These are phyloP conservation scores for Monilinia fructicola DNA, from an alignment of 2,329 filamentous ascomycete genomes.

Conservation along the genomic window DNA sequence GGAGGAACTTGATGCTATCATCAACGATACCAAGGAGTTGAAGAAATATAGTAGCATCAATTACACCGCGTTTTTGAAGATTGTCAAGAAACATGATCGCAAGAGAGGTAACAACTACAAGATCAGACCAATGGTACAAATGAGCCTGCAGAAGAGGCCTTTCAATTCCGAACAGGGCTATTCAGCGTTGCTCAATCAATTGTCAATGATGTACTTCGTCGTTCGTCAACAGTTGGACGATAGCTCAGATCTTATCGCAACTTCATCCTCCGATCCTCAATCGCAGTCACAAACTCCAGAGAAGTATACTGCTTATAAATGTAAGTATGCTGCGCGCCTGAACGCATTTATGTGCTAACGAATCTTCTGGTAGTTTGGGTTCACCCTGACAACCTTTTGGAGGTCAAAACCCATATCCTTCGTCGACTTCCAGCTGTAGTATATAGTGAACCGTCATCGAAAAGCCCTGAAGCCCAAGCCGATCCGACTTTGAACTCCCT, in stretches of 20 bases:
- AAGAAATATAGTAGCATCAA: conserved; percentile 96
- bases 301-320: conserved; percentile 83
- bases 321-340: conserved; percentile 48
- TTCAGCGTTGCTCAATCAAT: conserved; percentile 81
- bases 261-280: conserved; percentile 42
- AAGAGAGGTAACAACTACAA: conserved; percentile 84
- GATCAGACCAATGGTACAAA: conserved; percentile 87
- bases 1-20: conserved; percentile 80
- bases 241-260: conserved; percentile 44
- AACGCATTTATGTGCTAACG: conserved; percentile 38
- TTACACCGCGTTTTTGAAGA: conserved; percentile 97
- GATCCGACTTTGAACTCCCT: conserved; percentile 93
- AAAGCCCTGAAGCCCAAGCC: conserved; percentile 73
- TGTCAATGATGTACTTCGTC: conserved; percentile 95
- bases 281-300: conserved; percentile 64
- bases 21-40: conserved; percentile 85
- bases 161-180: conserved; percentile 94
- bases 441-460: conserved; percentile 84
- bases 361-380: conserved; percentile 70
- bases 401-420: conserved; percentile 94
- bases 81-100: conserved; percentile 97
- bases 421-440: conserved; percentile 87
- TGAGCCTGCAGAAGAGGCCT: conserved; percentile 80
- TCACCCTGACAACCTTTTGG: conserved; percentile 89
- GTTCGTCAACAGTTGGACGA: conserved; percentile 80